These are phyloP conservation scores for Malania oleifera DNA, from an alignment of 164 flowering plant genomes.

Conservation along the genomic window DNA sequence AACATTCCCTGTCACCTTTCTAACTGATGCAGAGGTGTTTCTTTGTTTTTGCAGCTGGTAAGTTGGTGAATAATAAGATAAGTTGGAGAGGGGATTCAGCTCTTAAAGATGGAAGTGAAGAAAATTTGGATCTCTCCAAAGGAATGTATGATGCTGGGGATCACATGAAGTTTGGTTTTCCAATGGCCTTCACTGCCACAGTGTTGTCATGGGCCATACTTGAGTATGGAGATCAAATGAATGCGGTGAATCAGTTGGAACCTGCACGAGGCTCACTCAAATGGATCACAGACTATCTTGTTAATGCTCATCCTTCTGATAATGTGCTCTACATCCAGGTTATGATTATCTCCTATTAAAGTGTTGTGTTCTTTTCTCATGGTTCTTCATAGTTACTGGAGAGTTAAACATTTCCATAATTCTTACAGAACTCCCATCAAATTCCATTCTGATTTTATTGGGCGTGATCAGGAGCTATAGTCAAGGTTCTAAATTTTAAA, in stretches of 20 bases:
- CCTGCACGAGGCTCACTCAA: constrained; percentile 72
- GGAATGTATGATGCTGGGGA: constrained; percentile 99
- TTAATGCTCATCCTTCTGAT: constrained; percentile 65
- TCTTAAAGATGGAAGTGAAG: constrained; percentile 62
- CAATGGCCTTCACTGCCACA: constrained; percentile 94
- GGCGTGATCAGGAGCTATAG: too few relatives aligned
- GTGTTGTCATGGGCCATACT: constrained; percentile 91
- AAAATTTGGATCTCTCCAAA: constrained; percentile 65
- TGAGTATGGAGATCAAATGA: constrained; percentile 97
- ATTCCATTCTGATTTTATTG: too few relatives aligned
- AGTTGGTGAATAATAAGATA: constrained; percentile 58
- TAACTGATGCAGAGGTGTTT: neutral
- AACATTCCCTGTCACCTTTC: too few relatives aligned
- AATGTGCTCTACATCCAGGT: constrained; percentile 94
- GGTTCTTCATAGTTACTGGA: too few relatives aligned
- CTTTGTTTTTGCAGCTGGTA: constrained; percentile 46
- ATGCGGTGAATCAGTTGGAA: constrained; percentile 54
- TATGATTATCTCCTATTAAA: neutral
- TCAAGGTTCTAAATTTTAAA: too few relatives aligned
- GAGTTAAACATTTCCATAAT: too few relatives aligned
- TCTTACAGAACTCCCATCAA: too few relatives aligned
- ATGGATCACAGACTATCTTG: constrained; percentile 91
- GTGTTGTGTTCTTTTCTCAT: neutral
- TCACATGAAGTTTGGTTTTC: constrained; percentile 86
- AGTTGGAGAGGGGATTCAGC: constrained; percentile 89